phyloP scores from a whole-genome alignment of 495 filamentous ascomycete species.

The Lasiosphaeria hispida region DNA sequence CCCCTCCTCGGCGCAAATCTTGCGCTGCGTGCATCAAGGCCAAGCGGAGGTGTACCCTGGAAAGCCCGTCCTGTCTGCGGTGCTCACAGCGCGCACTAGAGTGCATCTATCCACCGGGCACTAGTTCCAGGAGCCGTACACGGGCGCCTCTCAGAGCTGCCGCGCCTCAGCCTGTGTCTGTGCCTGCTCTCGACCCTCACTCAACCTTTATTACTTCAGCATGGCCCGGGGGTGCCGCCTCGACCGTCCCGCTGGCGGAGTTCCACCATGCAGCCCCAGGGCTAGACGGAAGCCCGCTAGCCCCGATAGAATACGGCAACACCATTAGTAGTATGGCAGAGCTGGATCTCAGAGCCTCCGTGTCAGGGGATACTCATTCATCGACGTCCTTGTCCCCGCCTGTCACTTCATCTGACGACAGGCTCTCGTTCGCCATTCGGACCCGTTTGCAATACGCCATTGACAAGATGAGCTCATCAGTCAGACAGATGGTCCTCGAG shows the following conservation, averaged over 20 bases:
- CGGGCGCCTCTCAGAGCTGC: background rate
- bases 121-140: background rate
- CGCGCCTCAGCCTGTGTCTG: background rate
- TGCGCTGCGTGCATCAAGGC: conserved; percentile 53
- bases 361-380: too few species aligned
- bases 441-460: conserved; percentile 46
- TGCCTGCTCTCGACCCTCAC: background rate
- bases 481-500: conserved; percentile 47
- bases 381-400: too few species aligned
- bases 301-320: too few species aligned
- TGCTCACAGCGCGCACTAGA: conserved; percentile 41
- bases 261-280: too few species aligned
- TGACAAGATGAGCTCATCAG: conserved; percentile 38
- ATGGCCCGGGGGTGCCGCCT: too few species aligned
- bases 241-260: too few species aligned
- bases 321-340: too few species aligned
- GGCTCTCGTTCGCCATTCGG: conserved; percentile 20
- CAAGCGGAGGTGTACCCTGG: conserved; percentile 53
- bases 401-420: background rate
- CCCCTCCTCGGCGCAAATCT: conserved; percentile 48
- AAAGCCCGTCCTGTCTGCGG: conserved; percentile 46
- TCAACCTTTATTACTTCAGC: too few species aligned
- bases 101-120: conserved; percentile 44
- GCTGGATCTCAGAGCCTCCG: too few species aligned
- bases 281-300: too few species aligned